Evolutionary conservation across 192 early-diverging fungal genomes (phyloP), one percentile per base, ranked within the genome.

Genomic region (Phlyctochytrium planicorne): DNA sequence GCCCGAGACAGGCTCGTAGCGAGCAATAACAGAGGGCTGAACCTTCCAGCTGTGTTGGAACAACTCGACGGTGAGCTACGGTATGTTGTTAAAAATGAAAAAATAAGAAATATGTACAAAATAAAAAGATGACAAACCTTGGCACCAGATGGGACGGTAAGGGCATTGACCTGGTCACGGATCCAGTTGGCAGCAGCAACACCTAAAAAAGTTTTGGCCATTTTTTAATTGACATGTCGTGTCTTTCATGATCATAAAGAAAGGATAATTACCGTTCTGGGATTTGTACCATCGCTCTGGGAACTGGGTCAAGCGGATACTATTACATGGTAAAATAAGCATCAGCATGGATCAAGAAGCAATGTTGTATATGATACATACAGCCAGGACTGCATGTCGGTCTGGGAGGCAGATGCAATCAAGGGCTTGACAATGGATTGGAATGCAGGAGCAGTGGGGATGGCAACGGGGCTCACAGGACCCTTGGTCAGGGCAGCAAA

Each of bases 1-100:
- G 34, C 47, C 52, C 25, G 1, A 32, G 4, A 30, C 55, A 16
- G 55, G 23, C 59, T 73, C 71, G 33, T 68, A 59, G 12, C 71
- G 53, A 2, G 66, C 71, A 62, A 73, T 69, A 14, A 73, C 71
- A 2, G 59, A 62, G 23, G 71, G 71, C 63, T 73, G 71, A 30
- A 34, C 60, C 25, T 52, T 65, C 4, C 25, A 23, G 30, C 63
- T 36, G 50, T 73, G 71, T 12, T 63, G 33, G 34, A 67, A 73
- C 12, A 69, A 47, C 30, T 31, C 31, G 1, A 73, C 66, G 36
- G 71, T 61, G 14, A 73, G 62, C 40, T 10, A n/a, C n/a, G n/a
- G n/a, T n/a, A n/a, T n/a, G n/a, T n/a, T n/a, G n/a, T n/a, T n/a
- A n/a, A n/a, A n/a, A n/a, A n/a, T n/a, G n/a, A n/a, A n/a, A n/a